Base-by-base conservation (phyloP, 2,329 filamentous ascomycete species). In the Colletotrichum destructivum region DNA sequence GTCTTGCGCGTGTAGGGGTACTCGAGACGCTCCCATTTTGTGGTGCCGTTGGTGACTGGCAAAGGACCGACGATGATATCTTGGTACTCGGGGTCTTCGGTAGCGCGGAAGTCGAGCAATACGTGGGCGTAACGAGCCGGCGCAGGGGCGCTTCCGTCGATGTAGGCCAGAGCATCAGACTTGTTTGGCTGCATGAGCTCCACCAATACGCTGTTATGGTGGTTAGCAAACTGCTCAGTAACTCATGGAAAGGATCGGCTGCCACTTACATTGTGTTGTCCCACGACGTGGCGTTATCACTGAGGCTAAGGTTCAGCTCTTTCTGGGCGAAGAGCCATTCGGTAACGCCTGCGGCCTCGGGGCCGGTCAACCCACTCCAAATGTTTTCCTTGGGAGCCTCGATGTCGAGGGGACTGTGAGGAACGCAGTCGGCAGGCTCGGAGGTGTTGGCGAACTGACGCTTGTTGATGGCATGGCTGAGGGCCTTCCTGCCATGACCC, bases 21-120 rank as follows among this genome's bases (percentile, higher is more conserved):
- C 26, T 81, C 79, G 5, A 87, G 78, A 6, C 83, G 83, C 60
- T 81, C 69, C 65, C 82, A 81, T 1, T 75, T 75, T 0, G 80
- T 81, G 0, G 82, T 84, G 1, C 78, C 77, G 49, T 84, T 79
- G 31, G 79, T 77, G 51, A 86, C 77, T 4, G 86, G 86, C 31
- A 89, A 75, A 18, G 87, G 87, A 0, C 87, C 87, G 18, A 88
- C 83, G 56, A 85, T 76, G 72, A 87, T 84, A 67, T 88, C 82
- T 35, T 82, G 78, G 23, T 82, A 82, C 47, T 81, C 79, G 0
- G 84, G 78, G 11, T 81, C 73, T 40, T 81, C 79, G 9, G 81
- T 79, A 2, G 84, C 78, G 9, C 81, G 78, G 75, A 83, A 79
- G 67, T 82, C 79, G n/a, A 87, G 74, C 3, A 83, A 74, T 1